phyloP scores from a whole-genome alignment of 2,329 filamentous ascomycete species.

The Exophiala xenobiotica region DNA sequence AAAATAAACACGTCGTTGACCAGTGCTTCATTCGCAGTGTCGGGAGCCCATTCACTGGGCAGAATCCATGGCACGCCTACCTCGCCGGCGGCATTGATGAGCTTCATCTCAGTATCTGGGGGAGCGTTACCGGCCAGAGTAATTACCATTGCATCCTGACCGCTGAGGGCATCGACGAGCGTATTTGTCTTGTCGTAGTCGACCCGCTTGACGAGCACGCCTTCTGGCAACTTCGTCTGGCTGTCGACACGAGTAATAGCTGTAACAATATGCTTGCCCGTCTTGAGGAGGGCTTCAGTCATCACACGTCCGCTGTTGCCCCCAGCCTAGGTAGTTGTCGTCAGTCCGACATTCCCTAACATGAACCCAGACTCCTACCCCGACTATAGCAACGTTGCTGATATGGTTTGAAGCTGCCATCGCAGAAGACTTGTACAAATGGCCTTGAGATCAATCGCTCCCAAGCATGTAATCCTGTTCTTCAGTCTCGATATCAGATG shows the following conservation, averaged over 20 bases:
- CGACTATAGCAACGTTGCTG: too few species aligned
- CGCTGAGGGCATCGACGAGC: conserved; percentile 51
- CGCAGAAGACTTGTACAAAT: too few species aligned
- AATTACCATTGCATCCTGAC: conserved; percentile 58
- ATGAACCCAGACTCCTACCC: too few species aligned
- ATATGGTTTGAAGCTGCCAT: too few species aligned
- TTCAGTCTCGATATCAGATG: too few species aligned
- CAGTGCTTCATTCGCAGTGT: conserved; percentile 35
- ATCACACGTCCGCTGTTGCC: neutral
- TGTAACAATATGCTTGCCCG: conserved; percentile 52
- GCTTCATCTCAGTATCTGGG: conserved; percentile 46
- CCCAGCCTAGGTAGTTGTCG: too few species aligned
- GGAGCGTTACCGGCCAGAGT: conserved; percentile 49
- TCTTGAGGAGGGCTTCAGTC: conserved; percentile 41
- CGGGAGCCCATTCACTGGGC: conserved; percentile 48
- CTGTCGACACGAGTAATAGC: conserved; percentile 53
- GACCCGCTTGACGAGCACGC: conserved; percentile 36
- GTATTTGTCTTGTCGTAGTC: conserved; percentile 49
- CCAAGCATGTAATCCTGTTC: too few species aligned
- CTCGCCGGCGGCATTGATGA: conserved; percentile 56
- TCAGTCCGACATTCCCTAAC: too few species aligned
- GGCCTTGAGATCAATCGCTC: too few species aligned
- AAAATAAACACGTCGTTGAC: conserved; percentile 39
- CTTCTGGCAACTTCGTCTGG: conserved; percentile 43
- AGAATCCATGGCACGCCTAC: conserved; percentile 57